Evolutionary conservation across 176 grass and related monocot species (phyloP), one percentile per base, ranked within the genome.

Genomic region (Luzula sylvatica): DNA sequence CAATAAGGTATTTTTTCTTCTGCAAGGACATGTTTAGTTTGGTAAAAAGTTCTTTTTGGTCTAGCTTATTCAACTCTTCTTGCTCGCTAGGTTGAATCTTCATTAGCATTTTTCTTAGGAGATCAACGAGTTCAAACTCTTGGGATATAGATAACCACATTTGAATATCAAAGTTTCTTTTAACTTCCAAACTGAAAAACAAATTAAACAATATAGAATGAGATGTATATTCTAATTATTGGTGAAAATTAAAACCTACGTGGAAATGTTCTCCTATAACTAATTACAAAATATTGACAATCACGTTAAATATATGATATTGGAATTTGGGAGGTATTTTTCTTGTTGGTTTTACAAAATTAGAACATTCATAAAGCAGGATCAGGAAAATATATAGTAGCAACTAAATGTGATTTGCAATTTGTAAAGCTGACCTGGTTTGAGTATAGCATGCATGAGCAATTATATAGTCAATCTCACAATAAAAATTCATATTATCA

Each of bases 131-230:
- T 26, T 61, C 3, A 26, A 46, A 61, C 25, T 46, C 6, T 15
- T 61, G 38, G 26, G 57, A 61, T 15, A 61, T 61, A 11, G 39
- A 14, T 7, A 61, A 2, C 57, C 57, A 61, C 26, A 45, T 61
- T 15, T 15, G 30, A 9, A 46, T 42, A 3, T 46, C n/a, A 3
- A 18, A 61, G 3, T 5, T 3, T 15, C 7, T 4, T 2, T 27
- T 23, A 15, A 61, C 39, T 21, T 44, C 14, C 8, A 25, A 21
- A 1, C 57, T 61, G 40, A 25, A 18, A 8, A 45, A 61, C 11
- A 1, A 26, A 60, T 41, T 13, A 23, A 9, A 35, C 9, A 4
- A 7, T 7, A 9, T 35, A 35, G 9, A 9, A 9, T 49, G 8
- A 12, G 38, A 14, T 58, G 55, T 7, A 38, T 38, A 56, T 21